Conservation (phyloP, 106 monocot species). For the Acorus calamus region DNA sequence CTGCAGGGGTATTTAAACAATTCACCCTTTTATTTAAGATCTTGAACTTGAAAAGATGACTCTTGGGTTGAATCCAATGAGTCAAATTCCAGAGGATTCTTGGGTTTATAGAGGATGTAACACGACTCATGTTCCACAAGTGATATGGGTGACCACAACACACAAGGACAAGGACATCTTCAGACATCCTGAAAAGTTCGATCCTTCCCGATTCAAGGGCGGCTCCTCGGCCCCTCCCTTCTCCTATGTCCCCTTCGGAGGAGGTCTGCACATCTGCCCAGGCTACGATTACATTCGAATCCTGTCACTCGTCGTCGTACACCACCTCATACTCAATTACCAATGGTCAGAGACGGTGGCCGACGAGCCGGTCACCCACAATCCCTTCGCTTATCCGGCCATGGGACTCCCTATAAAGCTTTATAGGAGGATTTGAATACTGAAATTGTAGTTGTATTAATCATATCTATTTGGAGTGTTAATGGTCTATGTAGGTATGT, state of each 20-base stretch:
- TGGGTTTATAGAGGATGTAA: too few species aligned
- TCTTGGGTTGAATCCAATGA: too few species aligned
- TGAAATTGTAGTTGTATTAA: too few species aligned
- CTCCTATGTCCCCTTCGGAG: constrained; percentile 15
- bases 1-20: too few species aligned
- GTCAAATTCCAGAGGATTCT: too few species aligned
- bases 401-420: constrained; percentile 17
- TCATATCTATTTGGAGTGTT: too few species aligned
- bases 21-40: too few species aligned
- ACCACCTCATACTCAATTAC: constrained; percentile 4
- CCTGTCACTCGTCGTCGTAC: constrained; percentile 4
- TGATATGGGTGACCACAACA: constrained; percentile 13
- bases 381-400: constrained; percentile 8
- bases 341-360: constrained; percentile 9
- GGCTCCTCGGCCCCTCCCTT: constrained; percentile 4
- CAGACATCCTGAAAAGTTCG: background rate
- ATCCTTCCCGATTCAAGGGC: constrained; percentile 13
- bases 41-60: too few species aligned
- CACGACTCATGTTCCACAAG: too few species aligned
- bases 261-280: constrained; percentile 6
- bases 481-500: too few species aligned
- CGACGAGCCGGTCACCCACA: constrained; percentile 1
- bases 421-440: background rate
- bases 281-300: constrained; percentile 14
- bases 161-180: constrained; percentile 16